Base-by-base conservation (phyloP, 257 asterid genomes). In the Petrea volubilis region DNA sequence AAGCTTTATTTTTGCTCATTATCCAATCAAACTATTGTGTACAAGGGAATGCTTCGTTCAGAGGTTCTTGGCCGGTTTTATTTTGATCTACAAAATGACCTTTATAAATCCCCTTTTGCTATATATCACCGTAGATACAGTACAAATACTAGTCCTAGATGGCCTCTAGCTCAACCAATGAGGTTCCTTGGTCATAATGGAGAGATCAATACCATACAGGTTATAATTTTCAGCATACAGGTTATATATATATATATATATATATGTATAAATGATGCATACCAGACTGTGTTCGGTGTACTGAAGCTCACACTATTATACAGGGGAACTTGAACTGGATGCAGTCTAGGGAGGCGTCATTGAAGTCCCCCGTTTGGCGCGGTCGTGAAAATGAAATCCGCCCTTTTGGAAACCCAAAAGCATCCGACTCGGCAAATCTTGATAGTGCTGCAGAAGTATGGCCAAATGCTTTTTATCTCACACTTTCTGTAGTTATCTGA, bases 161-260 rank as follows among this genome's bases (percentile, higher is more conserved):
- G 99, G 99, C 98, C 96, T 67, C 87, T 95, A 57, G 99, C 98
- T 74, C 99, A 92, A 65, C 99, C 99, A 59, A 95, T 95, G 99
- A 88, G 98, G 86, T 95, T 95, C 70, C 96, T 95, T 67, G 99
- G 99, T 76, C 99, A 95, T 78, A 95, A 95, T 82, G 99, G 99
- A 74, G 98, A 95, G 88, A 95, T 95, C 86, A 95, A 95, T 80
- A 95, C 99, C 53, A 92, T 95, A 79, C 99, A 95, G 98, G 99
- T 91, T 70, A 65, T 9, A 41, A 33, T 43, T 56, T 64, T 34
- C 29, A 53, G 64, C 68, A 27, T 25, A n/a, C n/a, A n/a, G n/a
- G n/a, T n/a, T n/a, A n/a, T n/a, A n/a, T n/a, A n/a, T n/a, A n/a
- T n/a, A n/a, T n/a, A n/a, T n/a, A n/a, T n/a, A n/a, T n/a, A n/a